A percentile compares a stretch with the other conserved stretches of the same genome.
Conservation (phyloP, 1,284 basidiomycete genomes). For the Rhodofomes roseus region DNA sequence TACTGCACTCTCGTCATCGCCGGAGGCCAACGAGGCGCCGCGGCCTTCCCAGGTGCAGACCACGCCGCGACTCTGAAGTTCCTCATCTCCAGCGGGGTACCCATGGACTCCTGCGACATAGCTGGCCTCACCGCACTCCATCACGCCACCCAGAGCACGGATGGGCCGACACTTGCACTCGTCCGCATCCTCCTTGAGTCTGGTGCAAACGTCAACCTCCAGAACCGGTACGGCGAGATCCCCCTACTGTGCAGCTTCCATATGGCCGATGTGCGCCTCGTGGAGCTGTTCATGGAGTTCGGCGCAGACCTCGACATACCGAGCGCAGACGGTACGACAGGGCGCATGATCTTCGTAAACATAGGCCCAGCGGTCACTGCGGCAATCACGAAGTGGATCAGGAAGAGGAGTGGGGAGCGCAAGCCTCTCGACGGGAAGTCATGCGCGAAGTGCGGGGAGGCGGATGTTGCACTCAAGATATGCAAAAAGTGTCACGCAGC, state of each 20-base stretch:
- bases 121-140: slow-evolving; percentile 46
- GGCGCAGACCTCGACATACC: slow-evolving; percentile 42
- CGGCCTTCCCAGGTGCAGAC: slow-evolving; percentile 9
- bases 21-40: slow-evolving; percentile 40
- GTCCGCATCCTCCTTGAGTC: slow-evolving; percentile 36
- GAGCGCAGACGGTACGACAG: slow-evolving; percentile 43
- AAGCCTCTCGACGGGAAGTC: slow-evolving; percentile 37
- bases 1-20: slow-evolving; percentile 41
- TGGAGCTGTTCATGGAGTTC: slow-evolving; percentile 47
- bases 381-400: slow-evolving; percentile 43
- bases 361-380: slow-evolving; percentile 47
- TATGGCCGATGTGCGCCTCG: slow-evolving; percentile 27
- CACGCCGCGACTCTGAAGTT: slow-evolving; percentile 37
- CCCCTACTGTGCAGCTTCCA: slow-evolving; percentile 38
- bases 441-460: slow-evolving; percentile 37
- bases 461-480: slow-evolving; percentile 32
- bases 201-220: slow-evolving; percentile 36
- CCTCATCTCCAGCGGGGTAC: slow-evolving; percentile 40
- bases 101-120: slow-evolving; percentile 43
- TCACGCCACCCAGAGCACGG: slow-evolving; percentile 35
- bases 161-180: slow-evolving; percentile 22
- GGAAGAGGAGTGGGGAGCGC: slow-evolving; percentile 40
- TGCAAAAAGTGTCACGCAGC: slow-evolving; percentile 42
- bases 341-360: slow-evolving; percentile 29
- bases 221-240: slow-evolving; percentile 44